Percentiles rank a stretch among this genome's conserved stretches.
phyloP scores from a whole-genome alignment of 2,329 filamentous ascomycete genomes.

The Annulohypoxylon truncatum region DNA sequence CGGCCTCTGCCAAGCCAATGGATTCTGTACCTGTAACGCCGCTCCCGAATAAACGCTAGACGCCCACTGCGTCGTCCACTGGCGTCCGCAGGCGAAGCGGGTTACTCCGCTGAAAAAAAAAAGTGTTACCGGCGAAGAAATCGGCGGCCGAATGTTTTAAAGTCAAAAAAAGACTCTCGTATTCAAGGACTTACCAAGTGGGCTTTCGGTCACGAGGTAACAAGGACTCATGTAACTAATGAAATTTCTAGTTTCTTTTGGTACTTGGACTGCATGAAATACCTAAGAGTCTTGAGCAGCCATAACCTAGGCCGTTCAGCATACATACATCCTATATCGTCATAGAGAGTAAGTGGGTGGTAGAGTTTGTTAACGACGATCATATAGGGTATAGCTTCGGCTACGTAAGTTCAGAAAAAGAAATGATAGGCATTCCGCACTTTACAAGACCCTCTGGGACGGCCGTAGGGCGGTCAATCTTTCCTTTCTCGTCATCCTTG shows the following conservation, averaged over 20 bases:
- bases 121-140: conserved; percentile 20
- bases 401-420: conserved; percentile 21
- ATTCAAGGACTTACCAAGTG: conserved; percentile 30
- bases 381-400: conserved; percentile 34
- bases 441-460: conserved; percentile 13
- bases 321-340: conserved; percentile 6
- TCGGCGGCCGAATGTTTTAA: conserved; percentile 20
- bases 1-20: conserved; percentile 18
- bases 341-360: conserved; percentile 5
- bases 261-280: not conserved
- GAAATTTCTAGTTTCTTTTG: conserved; percentile 16
- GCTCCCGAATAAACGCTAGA: conserved; percentile 20
- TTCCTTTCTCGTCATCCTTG: conserved; percentile 18
- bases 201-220: conserved; percentile 23
- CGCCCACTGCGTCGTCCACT: conserved; percentile 16
- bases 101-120: conserved; percentile 24
- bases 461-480: conserved; percentile 28
- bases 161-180: conserved; percentile 27
- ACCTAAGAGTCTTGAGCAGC: not conserved
- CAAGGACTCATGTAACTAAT: conserved; percentile 23
- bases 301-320: not conserved
- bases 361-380: conserved; percentile 14
- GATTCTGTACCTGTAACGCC: conserved; percentile 10
- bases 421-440: conserved; percentile 30
- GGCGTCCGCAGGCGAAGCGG: conserved; percentile 18